Evolutionary conservation across 2,329 filamentous ascomycete genomes (phyloP), one percentile per base, ranked within the genome.

Genomic region (Cladosporium oxysporum): DNA sequence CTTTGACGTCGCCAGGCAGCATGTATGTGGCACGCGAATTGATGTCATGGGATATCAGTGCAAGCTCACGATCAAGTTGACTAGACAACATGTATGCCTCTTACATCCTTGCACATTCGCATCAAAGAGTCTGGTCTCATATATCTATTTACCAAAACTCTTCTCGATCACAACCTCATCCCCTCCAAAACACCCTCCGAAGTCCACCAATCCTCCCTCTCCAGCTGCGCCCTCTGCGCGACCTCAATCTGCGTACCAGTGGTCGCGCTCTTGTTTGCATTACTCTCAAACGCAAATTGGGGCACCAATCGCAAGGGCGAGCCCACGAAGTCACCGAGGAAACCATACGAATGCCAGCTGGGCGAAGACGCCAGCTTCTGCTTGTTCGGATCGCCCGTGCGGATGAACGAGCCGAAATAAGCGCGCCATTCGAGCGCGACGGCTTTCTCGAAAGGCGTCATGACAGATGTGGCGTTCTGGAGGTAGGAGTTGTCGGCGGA

Each of bases 401-500:
- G 61, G 26, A 63, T 47, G 61, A 63, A 63, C 2, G 61, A 63
- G 33, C 50, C 61, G 12, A 63, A 29, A 35, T 57, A 63, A 18
- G 61, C 61, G 18, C 61, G 61, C 61, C 61, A 63, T 23, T 63
- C 61, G 14, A 29, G 23, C n/a, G 61, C 61, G 16, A 63, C 35
- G 26, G 61, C 50, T 33, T 57, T 44, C 61, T 63, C 50, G 49
- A 63, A 63, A 10, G 49, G 21, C 23, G 50, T 47, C 61, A 57
- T 63, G 18, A 57, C 21, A 2, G 61, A 37, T 8, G 61, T 63
- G 7, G 50, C 35, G 23, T 63, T 57, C 8, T 63, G 60, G 2
- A 63, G 60, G 23, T 63, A 63, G 16, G 60, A 63, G 60, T 63
- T 63, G 26, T 63, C 60, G 16, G 60, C 60, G 14, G 60, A 63